Conservation (phyloP, 2,329 filamentous ascomycete species). For the Lasiodiplodia sp. region DNA sequence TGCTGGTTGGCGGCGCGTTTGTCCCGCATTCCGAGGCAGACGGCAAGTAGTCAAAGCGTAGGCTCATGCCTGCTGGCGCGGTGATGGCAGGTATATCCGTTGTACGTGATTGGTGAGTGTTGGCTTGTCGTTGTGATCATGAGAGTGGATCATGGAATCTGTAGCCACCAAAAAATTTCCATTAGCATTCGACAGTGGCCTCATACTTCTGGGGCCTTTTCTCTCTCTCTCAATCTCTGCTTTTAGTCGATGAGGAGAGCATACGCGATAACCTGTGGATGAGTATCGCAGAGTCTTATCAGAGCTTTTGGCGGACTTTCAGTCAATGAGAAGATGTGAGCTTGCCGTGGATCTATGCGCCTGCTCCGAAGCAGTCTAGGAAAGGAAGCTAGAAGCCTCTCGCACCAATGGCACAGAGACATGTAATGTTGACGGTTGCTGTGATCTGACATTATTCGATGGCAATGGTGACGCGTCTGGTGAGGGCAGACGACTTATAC, state of each 20-base stretch:
- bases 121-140: background rate
- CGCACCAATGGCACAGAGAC: background rate
- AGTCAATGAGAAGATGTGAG: background rate
- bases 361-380: background rate
- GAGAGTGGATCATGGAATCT: background rate
- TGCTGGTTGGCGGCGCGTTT: background rate
- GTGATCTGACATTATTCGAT: constrained; percentile 4
- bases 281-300: background rate
- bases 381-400: background rate
- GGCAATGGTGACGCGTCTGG: background rate
- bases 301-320: background rate
- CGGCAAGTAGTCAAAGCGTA: background rate
- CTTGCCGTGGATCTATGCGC: background rate
- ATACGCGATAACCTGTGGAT: background rate
- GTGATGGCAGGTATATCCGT: background rate
- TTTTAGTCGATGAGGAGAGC: background rate
- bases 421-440: background rate
- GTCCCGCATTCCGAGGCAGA: background rate
- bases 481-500: background rate
- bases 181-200: background rate
- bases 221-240: background rate
- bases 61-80: background rate
- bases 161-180: background rate
- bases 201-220: background rate
- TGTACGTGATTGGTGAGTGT: background rate